Conservation (phyloP, 148 eudicot genomes). For the Polygonum maritimum region DNA sequence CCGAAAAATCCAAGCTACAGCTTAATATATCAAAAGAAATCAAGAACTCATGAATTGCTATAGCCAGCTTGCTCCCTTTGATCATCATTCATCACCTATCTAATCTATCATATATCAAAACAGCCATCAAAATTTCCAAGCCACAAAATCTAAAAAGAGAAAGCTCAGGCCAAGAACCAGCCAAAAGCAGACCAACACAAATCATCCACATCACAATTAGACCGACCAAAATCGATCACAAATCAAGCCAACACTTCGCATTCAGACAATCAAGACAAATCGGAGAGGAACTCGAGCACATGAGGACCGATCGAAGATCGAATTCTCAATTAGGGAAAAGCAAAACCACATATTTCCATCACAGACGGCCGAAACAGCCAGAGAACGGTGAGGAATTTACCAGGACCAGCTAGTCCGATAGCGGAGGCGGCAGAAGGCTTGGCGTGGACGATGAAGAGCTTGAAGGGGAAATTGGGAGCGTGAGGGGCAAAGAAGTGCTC, state of each 20-base stretch:
- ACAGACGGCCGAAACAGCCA: background rate
- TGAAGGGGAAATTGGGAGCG: constrained; percentile 33
- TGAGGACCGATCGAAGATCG: background rate
- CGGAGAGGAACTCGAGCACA: too few relatives aligned
- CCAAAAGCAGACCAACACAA: background rate
- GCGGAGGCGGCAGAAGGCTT: constrained; percentile 37
- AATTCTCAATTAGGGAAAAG: background rate
- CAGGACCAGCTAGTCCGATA: constrained; percentile 48
- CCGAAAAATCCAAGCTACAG: background rate
- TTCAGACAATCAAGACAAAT: too few relatives aligned
- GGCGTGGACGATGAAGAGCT: constrained; percentile 46
- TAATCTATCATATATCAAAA: background rate
- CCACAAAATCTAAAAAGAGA: background rate
- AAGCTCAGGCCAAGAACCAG: background rate
- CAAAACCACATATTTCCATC: background rate
- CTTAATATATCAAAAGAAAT: background rate
- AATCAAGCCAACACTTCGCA: background rate
- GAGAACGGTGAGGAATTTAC: constrained; percentile 14
- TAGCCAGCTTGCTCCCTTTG: background rate
- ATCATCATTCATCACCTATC: background rate
- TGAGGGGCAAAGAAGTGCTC: constrained; percentile 43
- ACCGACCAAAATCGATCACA: too few relatives aligned
- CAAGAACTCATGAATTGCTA: background rate
- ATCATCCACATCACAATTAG: background rate
- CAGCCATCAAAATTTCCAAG: background rate